Evolutionary conservation across 2,329 filamentous ascomycete species (phyloP).

Genomic region (Macrophomina phaseolina): DNA sequence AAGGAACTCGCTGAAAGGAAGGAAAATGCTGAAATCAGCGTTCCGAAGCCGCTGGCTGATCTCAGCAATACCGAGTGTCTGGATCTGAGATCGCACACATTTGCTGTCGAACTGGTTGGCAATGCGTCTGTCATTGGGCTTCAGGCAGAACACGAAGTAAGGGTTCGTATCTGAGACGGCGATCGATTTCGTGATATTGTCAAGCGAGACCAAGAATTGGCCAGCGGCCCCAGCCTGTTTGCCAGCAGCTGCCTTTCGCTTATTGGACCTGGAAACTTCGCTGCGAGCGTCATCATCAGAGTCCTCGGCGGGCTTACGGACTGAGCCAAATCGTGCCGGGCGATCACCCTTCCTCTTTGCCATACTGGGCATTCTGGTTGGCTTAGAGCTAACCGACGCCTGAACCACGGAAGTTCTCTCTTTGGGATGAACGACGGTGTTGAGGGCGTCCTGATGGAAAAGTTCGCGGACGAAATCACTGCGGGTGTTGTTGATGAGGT

Average conservation of each 20-base stretch:
- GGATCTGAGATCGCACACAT: constrained; percentile 91
- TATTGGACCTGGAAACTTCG: constrained; percentile 48
- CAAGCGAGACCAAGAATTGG: constrained; percentile 87
- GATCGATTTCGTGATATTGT: constrained; percentile 88
- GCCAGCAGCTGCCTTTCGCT: constrained; percentile 40
- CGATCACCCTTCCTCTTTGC: constrained; percentile 76
- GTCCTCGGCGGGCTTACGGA: constrained; percentile 44
- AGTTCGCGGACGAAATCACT: constrained; percentile 87
- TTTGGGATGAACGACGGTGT: constrained; percentile 90
- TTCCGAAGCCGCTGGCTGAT: constrained; percentile 92
- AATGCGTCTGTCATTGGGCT: constrained; percentile 95
- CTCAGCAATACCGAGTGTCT: constrained; percentile 94
- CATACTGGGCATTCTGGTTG: constrained; percentile 89
- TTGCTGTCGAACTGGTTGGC: constrained; percentile 99
- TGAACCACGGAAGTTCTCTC: constrained; percentile 93
- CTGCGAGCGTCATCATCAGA: constrained; percentile 58
- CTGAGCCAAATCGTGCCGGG: constrained; percentile 52
- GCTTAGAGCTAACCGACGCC: constrained; percentile 94
- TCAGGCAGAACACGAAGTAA: constrained; percentile 96
- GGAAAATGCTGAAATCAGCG: constrained; percentile 93
- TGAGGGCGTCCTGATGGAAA: constrained; percentile 94
- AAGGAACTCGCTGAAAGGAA: constrained; percentile 95
- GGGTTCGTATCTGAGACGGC: constrained; percentile 83
- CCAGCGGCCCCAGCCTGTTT: constrained; percentile 86
- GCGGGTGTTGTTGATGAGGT: constrained; percentile 85